These are phyloP conservation scores for Cryphonectria parasitica DNA, from an alignment of 2,329 filamentous ascomycete genomes.

Conservation along the genomic window DNA sequence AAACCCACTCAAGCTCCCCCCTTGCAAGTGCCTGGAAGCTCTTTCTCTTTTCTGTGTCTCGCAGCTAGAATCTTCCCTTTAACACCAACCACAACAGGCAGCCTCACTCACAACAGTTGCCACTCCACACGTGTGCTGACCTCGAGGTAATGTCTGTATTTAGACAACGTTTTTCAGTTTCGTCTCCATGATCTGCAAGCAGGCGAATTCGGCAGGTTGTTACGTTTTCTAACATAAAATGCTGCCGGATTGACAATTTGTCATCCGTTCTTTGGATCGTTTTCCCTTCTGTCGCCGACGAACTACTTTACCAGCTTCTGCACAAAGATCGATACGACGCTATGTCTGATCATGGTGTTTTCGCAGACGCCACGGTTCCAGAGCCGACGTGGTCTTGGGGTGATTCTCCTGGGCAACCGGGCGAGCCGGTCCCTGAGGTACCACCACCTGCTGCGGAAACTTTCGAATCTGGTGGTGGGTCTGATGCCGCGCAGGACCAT, in stretches of 20 bases:
- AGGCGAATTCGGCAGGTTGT: neutral
- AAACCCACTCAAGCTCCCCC: conserved; percentile 2
- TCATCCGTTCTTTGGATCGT: neutral
- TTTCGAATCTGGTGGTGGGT: neutral
- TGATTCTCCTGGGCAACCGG: neutral
- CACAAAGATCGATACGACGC: neutral
- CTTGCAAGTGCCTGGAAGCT: neutral
- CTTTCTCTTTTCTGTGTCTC: neutral
- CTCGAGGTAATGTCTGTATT: neutral
- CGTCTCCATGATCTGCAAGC: conserved; percentile 6
- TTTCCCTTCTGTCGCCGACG: too few relatives aligned
- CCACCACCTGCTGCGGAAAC: conserved; percentile 8
- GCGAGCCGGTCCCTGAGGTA: conserved; percentile 7
- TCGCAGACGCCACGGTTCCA: conserved; percentile 1
- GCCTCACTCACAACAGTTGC: neutral
- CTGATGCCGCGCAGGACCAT: conserved; percentile 20
- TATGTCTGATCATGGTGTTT: neutral
- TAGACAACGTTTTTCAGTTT: neutral
- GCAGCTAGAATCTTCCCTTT: neutral
- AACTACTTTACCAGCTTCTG: neutral
- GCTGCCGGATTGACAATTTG: conserved; percentile 14
- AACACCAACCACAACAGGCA: neutral
- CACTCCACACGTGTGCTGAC: neutral
- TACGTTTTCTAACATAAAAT: neutral
- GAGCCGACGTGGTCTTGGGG: conserved; percentile 24